Evolutionary conservation across 2,329 filamentous ascomycete species (phyloP).

Genomic region (Zymoseptoria crescenta): DNA sequence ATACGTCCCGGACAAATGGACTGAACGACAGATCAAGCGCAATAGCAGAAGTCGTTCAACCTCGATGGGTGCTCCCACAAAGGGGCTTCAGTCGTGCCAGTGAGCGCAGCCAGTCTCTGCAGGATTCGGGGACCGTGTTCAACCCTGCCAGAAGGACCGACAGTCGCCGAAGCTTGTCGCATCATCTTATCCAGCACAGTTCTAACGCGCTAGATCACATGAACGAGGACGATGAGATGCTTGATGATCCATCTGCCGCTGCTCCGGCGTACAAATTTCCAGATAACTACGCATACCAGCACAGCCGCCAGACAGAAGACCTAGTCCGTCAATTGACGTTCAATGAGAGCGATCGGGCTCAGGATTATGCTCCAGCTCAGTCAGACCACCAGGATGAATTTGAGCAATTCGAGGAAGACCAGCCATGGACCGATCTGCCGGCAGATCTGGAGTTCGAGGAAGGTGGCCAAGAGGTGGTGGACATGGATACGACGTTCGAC

Average conservation of each 20-base stretch:
- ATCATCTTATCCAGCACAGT: neutral
- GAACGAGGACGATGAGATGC: conserved; percentile 9
- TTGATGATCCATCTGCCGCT: conserved; percentile 2
- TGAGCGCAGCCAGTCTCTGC: neutral
- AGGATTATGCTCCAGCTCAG: too few relatives aligned
- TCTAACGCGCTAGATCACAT: neutral
- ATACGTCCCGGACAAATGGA: too few relatives aligned
- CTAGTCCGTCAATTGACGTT: conserved; percentile 5
- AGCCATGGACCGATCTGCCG: neutral
- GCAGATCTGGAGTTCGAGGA: neutral
- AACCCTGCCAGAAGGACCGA: neutral
- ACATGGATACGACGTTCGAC: neutral
- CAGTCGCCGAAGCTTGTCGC: neutral
- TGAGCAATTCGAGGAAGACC: neutral
- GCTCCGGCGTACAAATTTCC: neutral
- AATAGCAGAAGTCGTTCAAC: neutral
- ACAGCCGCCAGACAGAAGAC: conserved; percentile 9
- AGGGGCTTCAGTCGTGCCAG: conserved; percentile 5
- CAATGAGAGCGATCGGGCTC: neutral
- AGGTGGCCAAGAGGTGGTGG: neutral
- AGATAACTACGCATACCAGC: conserved; percentile 2
- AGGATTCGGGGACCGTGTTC: neutral
- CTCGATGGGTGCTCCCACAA: conserved; percentile 1
- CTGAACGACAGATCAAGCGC: too few relatives aligned
- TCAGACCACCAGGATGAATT: neutral